phyloP scores from a whole-genome alignment of 345 rosid species.

The Linum tenue region DNA sequence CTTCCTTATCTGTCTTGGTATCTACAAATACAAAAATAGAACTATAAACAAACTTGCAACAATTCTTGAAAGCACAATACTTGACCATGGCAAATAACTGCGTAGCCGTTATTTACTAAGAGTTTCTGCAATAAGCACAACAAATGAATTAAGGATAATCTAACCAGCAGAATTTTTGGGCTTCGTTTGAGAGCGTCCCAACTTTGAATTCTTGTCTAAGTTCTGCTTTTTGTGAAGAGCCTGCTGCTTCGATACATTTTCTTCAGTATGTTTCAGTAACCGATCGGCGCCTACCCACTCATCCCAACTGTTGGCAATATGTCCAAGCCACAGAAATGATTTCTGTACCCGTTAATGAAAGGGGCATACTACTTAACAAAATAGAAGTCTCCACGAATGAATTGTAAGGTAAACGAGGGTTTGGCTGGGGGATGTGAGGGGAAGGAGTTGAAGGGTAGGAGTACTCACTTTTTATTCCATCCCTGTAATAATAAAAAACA shows the following conservation, averaged over 20 bases:
- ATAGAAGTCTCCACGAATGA: slow-evolving; percentile 12
- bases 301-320: slow-evolving; percentile 35
- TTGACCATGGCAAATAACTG: slow-evolving; percentile 10
- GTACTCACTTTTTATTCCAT: slow-evolving; percentile 96
- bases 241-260: slow-evolving; percentile 26
- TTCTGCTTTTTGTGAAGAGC: slow-evolving; percentile 22
- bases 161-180: slow-evolving; percentile 24
- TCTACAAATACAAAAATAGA: slow-evolving; percentile 37
- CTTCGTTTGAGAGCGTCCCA: slow-evolving; percentile 25
- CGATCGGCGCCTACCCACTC: slow-evolving; percentile 29
- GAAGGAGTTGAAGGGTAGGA: slow-evolving; percentile 11
- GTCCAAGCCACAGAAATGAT: slow-evolving; percentile 35
- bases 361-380: slow-evolving; percentile 28
- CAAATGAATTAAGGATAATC: neutral
- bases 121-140: neutral
- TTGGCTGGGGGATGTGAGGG: neutral
- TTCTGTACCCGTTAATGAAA: slow-evolving; percentile 23
- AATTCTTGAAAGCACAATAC: no score
- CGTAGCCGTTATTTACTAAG: neutral
- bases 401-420: no score
- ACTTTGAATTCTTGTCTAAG: slow-evolving; percentile 20
- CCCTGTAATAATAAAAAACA: slow-evolving; percentile 56
- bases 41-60: neutral
- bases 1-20: slow-evolving; percentile 78
- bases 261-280: slow-evolving; percentile 23